Evolutionary conservation across 768 basidiomycete species (phyloP).

Genomic region (Lentinula edodes): DNA sequence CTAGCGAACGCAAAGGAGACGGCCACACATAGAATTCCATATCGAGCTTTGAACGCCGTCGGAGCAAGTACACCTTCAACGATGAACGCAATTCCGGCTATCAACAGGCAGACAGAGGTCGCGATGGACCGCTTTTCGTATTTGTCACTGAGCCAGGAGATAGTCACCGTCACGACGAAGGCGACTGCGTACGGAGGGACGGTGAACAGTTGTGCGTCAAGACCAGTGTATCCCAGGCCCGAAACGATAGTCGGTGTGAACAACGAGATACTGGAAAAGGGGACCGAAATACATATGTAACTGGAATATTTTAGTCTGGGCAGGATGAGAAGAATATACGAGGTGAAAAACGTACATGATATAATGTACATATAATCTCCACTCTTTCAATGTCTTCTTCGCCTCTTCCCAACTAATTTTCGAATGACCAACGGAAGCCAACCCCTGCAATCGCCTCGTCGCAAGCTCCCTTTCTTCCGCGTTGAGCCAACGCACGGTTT

Average conservation of each 20-base stretch:
- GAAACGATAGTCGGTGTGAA: conserved; percentile 55
- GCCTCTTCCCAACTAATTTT: conserved; percentile 33
- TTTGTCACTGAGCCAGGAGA: conserved; percentile 18
- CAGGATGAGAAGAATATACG: background rate
- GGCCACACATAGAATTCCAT: conserved; percentile 25
- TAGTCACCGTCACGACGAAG: conserved; percentile 21
- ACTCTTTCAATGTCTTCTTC: conserved; percentile 26
- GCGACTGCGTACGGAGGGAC: conserved; percentile 34
- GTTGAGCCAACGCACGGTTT: conserved; percentile 38
- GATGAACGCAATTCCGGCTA: conserved; percentile 13
- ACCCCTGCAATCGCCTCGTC: conserved; percentile 15
- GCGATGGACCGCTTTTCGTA: conserved; percentile 10
- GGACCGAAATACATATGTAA: conserved; percentile 38
- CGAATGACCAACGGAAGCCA: conserved; percentile 20
- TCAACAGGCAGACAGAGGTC: conserved; percentile 6
- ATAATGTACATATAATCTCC: conserved; percentile 32
- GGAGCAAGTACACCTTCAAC: conserved; percentile 6
- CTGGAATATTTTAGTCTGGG: background rate
- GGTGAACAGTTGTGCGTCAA: conserved; percentile 41
- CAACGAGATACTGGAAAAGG: conserved; percentile 35
- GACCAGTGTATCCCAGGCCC: conserved; percentile 36
- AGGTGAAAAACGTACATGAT: conserved; percentile 17
- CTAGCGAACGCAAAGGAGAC: conserved; percentile 25
- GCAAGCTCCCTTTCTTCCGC: conserved; percentile 36
- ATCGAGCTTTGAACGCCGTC: conserved; percentile 16